Evolutionary conservation across 371 early-diverging fungal species (phyloP).

Genomic region (Conidiobolus incongruus): DNA sequence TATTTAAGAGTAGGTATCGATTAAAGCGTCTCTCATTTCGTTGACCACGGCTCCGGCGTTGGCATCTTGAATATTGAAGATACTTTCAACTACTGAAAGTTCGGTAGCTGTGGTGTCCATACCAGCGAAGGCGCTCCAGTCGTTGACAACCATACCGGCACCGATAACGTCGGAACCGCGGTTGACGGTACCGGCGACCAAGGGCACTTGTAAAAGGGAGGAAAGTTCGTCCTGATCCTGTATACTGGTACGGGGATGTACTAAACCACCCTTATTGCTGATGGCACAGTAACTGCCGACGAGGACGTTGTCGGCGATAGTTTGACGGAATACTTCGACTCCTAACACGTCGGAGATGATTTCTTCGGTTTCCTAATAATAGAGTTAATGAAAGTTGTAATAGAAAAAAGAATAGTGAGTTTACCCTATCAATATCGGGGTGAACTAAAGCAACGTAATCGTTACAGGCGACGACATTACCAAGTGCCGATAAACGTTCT

Average conservation of each 20-base stretch:
- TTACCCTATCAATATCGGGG: conserved; percentile 82
- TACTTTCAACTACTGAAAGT: conserved; percentile 93
- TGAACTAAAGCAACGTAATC: conserved; percentile 99
- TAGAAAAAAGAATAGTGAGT: conserved; percentile 8
- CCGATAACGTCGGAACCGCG: conserved; percentile 97
- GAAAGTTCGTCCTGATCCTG: conserved; percentile 98
- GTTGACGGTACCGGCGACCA: conserved; percentile 99
- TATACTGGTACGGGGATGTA: conserved; percentile 90
- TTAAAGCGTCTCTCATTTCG: conserved; percentile 81
- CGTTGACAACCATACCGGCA: conserved; percentile 96
- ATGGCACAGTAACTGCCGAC: conserved; percentile 96
- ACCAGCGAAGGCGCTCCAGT: conserved; percentile 98
- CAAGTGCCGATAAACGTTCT: conserved; percentile 96
- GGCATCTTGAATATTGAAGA: conserved; percentile 90
- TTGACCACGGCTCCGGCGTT: conserved; percentile 77
- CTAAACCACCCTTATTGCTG: conserved; percentile 97
- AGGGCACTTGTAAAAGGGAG: conserved; percentile 90
- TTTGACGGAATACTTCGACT: conserved; percentile 98
- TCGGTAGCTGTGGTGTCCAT: conserved; percentile 96
- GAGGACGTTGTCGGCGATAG: conserved; percentile 95
- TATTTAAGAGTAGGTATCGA: conserved; percentile 60
- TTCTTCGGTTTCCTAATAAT: conserved; percentile 74
- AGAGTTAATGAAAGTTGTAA: neutral
- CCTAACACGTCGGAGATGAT: conserved; percentile 94
- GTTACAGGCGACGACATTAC: conserved; percentile 99